Conservation (phyloP, 1,284 basidiomycete species). For the Apiotrichum gamsii region DNA sequence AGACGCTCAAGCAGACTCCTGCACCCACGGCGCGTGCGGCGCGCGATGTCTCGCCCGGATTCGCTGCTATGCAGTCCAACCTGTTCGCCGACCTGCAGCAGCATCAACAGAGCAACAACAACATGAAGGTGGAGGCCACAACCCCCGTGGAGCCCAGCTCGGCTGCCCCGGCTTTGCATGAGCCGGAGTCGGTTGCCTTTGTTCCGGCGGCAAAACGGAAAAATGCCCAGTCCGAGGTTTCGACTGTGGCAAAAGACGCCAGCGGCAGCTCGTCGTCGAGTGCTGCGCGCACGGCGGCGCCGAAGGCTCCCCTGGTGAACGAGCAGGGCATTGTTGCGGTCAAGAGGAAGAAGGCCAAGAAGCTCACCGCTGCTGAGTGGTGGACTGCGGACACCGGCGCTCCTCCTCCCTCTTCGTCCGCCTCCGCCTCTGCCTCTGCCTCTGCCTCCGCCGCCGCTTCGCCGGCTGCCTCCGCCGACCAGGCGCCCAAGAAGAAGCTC, state of each 20-base stretch:
- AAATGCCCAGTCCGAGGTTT: conserved; percentile 31
- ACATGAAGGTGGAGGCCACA: conserved; percentile 1
- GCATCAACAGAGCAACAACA: conserved; percentile 22
- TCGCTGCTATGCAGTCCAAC: conserved; percentile 16
- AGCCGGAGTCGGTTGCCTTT: conserved; percentile 61
- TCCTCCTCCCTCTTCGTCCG: not conserved
- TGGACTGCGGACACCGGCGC: not conserved
- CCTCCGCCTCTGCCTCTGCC: not conserved
- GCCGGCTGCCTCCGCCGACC: conserved; percentile 7
- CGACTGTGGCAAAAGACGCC: not conserved
- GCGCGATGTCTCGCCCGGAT: conserved; percentile 22
- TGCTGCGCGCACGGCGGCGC: not conserved
- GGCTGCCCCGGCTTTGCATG: conserved; percentile 2
- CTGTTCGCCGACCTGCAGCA: conserved; percentile 17
- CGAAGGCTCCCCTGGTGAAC: conserved; percentile 5
- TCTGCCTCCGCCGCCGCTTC: not conserved
- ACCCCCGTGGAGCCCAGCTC: conserved; percentile 2
- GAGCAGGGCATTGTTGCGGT: conserved; percentile 32
- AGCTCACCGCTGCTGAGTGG: not conserved
- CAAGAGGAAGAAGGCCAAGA: conserved; percentile 30
- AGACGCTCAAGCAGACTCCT: not conserved
- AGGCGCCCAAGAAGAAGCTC: conserved; percentile 15
- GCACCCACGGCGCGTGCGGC: not conserved
- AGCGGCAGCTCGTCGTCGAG: not conserved
- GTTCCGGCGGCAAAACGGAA: conserved; percentile 51